Evolutionary conservation across 1,139 yeast species (phyloP).

Genomic region (Pichia sp.): DNA sequence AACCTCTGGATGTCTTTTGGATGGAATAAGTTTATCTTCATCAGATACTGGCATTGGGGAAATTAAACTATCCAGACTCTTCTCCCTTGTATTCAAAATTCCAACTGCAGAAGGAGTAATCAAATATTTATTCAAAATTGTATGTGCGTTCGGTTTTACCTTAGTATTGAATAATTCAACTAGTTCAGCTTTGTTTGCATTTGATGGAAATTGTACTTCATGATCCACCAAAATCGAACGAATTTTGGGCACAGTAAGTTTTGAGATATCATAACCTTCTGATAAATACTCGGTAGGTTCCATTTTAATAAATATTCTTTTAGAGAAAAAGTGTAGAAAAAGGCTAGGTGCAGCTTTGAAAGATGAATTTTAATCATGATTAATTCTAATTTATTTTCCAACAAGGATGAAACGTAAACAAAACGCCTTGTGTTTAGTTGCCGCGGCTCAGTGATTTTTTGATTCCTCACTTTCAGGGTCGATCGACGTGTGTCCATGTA

Average conservation of each 20-base stretch:
- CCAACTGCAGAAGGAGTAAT: not conserved
- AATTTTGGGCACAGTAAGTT: slow-evolving; percentile 56
- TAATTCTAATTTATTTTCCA: not conserved
- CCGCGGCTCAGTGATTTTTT: not conserved
- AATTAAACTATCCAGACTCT: not conserved
- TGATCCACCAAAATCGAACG: slow-evolving; percentile 54
- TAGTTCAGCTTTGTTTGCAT: slow-evolving; percentile 57
- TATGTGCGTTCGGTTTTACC: slow-evolving; percentile 36
- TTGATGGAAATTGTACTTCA: slow-evolving; percentile 48
- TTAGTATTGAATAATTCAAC: slow-evolving; percentile 44
- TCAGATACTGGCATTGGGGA: slow-evolving; percentile 4
- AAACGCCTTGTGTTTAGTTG: not conserved
- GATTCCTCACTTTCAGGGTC: not conserved
- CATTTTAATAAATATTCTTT: slow-evolving; percentile 16
- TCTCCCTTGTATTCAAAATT: too few species aligned
- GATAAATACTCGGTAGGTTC: slow-evolving; percentile 25
- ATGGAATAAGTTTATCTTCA: slow-evolving; percentile 9
- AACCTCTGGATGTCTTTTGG: slow-evolving; percentile 8
- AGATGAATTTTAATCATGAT: not conserved
- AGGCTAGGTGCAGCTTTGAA: not conserved
- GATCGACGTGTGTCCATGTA: too few species aligned
- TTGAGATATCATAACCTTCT: slow-evolving; percentile 47
- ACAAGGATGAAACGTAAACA: not conserved
- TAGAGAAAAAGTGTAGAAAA: too few species aligned
- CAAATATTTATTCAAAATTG: slow-evolving; percentile 28